Evolutionary conservation across 169 alveolate genomes (phyloP).

Genomic region (Plasmodium fragile): DNA sequence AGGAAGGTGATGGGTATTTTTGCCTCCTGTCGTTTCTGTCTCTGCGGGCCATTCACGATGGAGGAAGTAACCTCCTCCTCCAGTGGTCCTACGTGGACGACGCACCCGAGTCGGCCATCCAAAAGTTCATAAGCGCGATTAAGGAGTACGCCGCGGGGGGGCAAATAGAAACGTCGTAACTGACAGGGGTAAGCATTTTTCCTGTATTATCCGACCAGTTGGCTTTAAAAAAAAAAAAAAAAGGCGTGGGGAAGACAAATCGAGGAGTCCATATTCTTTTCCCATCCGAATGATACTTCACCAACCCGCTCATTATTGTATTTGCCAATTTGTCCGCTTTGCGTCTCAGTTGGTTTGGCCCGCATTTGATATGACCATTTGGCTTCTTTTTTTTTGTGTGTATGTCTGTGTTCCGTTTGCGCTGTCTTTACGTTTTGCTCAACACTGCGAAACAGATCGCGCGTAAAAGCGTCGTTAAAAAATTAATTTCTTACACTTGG

Average conservation of each 20-base stretch:
- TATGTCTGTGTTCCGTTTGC: neutral
- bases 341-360: neutral
- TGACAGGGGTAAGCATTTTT: neutral
- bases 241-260: neutral
- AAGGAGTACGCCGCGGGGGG: neutral
- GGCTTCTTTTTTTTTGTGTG: neutral
- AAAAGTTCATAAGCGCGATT: slow-evolving; percentile 32
- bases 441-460: neutral
- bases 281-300: neutral
- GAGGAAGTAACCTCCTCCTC: slow-evolving; percentile 21
- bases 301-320: neutral
- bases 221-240: neutral
- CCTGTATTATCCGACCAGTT: neutral
- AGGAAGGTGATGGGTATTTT: slow-evolving; percentile 22
- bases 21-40: slow-evolving; percentile 52
- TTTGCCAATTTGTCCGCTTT: neutral
- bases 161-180: neutral
- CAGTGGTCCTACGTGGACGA: slow-evolving; percentile 76
- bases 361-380: neutral
- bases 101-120: slow-evolving; percentile 26
- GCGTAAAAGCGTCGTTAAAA: neutral
- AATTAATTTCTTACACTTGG: neutral
- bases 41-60: slow-evolving; percentile 76
- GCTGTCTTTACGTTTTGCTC: neutral
- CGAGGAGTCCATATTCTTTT: neutral